These are phyloP conservation scores for Plantago ovata DNA, from an alignment of 257 asterid genomes.

Conservation along the genomic window DNA sequence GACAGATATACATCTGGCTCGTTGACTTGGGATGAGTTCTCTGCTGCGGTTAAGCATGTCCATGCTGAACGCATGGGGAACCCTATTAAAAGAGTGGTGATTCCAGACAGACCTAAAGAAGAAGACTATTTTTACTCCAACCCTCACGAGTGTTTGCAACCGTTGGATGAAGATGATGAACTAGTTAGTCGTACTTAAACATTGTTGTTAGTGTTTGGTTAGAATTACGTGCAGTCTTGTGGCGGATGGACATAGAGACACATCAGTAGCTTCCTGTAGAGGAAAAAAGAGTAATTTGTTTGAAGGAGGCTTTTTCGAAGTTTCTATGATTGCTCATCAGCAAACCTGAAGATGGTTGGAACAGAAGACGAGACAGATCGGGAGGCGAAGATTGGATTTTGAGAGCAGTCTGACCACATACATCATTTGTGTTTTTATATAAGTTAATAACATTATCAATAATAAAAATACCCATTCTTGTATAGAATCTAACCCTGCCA, in stretches of 20 bases:
- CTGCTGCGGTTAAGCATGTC: conserved; percentile 62
- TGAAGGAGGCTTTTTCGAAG: conserved; percentile 27
- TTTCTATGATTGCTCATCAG: conserved; percentile 14
- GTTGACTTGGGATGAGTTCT: conserved; percentile 84
- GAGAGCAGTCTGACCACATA: too few relatives aligned
- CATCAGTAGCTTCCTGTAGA: conserved; percentile 18
- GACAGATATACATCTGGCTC: conserved; percentile 61
- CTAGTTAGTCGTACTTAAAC: conserved; percentile 36
- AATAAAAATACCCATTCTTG: conserved; percentile 33
- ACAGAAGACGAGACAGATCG: not conserved
- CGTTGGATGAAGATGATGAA: conserved; percentile 45
- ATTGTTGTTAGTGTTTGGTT: conserved; percentile 24
- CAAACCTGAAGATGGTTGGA: not conserved
- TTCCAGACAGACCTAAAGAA: conserved; percentile 93
- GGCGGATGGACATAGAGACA: conserved; percentile 20
- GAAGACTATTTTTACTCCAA: conserved; percentile 96
- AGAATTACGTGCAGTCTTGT: conserved; percentile 20
- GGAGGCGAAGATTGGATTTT: too few relatives aligned
- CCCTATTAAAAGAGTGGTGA: conserved; percentile 59
- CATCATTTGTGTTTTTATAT: conserved; percentile 11
- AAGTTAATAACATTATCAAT: conserved; percentile 19
- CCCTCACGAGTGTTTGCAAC: conserved; percentile 82
- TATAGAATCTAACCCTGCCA: conserved; percentile 61
- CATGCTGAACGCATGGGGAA: conserved; percentile 86
- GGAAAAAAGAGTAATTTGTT: conserved; percentile 30